Evolutionary conservation across 805 yeast species (phyloP).

Genomic region (Ogataea nonfermentans): DNA sequence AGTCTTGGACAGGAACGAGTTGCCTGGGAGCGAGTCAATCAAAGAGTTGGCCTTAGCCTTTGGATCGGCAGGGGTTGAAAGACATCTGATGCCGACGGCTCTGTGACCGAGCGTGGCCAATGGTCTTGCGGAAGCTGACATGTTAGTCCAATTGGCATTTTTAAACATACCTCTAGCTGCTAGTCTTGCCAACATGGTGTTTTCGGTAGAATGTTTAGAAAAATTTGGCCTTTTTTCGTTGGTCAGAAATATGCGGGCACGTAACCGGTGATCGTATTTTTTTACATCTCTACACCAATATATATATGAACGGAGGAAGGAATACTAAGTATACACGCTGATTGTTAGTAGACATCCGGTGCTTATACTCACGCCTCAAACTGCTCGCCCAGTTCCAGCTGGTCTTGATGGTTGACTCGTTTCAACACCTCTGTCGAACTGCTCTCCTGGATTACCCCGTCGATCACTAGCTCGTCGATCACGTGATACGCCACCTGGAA

Average conservation of each 20-base stretch:
- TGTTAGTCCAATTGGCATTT: conserved; percentile 11
- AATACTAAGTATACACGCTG: conserved; percentile 6
- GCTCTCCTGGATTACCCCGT: conserved; percentile 84
- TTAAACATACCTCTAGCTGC: conserved; percentile 31
- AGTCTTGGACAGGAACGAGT: conserved; percentile 82
- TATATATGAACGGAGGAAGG: not conserved
- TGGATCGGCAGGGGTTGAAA: conserved; percentile 74
- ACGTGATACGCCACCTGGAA: conserved; percentile 92
- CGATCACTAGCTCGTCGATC: conserved; percentile 83
- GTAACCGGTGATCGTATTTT: conserved; percentile 2
- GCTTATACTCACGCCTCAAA: conserved; percentile 21
- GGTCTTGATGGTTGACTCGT: conserved; percentile 81
- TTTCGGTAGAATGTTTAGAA: conserved; percentile 12
- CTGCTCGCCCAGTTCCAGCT: conserved; percentile 51
- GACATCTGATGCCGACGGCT: conserved; percentile 54
- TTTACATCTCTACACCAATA: not conserved
- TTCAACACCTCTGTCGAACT: conserved; percentile 76
- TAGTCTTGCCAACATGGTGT: conserved; percentile 33
- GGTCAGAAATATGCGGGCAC: conserved; percentile 18
- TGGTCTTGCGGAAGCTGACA: conserved; percentile 35
- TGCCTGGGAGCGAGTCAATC: conserved; percentile 92
- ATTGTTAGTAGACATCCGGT: conserved; percentile 3
- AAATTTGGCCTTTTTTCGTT: conserved; percentile 22
- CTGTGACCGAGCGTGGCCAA: conserved; percentile 26
- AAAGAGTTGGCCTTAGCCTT: conserved; percentile 87